Conservation (phyloP, 495 filamentous ascomycete species). For the Sordaria brevicollis region DNA sequence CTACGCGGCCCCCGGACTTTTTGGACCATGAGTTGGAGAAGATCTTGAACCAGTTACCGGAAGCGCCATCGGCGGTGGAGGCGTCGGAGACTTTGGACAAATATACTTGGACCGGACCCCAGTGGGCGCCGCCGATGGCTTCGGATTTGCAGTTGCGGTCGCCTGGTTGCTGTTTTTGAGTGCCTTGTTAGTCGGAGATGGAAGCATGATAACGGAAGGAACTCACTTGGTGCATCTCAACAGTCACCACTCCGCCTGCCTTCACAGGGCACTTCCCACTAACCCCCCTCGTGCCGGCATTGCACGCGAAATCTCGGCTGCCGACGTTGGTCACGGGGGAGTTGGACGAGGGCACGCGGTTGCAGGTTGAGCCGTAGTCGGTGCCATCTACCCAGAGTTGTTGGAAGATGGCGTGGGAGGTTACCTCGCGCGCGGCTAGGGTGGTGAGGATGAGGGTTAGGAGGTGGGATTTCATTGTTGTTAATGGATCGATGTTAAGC, state of each 20-base stretch:
- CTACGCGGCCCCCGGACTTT: conserved; percentile 20
- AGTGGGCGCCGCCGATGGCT: conserved; percentile 39
- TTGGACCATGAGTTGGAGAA: conserved; percentile 36
- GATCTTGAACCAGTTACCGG: conserved; percentile 41
- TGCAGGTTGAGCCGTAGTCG: conserved; percentile 34
- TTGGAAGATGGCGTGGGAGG: conserved; percentile 41
- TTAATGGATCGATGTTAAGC: no score
- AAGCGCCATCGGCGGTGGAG: conserved; percentile 26
- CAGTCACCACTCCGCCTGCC: conserved; percentile 35
- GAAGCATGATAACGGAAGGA: neutral
- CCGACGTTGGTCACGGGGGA: conserved; percentile 35
- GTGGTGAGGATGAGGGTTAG: conserved; percentile 14
- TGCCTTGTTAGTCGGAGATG: no score
- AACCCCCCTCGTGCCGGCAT: conserved; percentile 26
- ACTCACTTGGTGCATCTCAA: conserved; percentile 41
- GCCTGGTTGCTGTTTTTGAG: conserved; percentile 25
- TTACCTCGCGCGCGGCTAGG: conserved; percentile 24
- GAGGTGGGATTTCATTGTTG: conserved; percentile 31
- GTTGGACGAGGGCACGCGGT: conserved; percentile 32
- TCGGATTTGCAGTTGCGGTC: conserved; percentile 33
- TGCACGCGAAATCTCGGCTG: conserved; percentile 30
- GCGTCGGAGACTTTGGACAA: conserved; percentile 43
- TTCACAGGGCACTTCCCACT: conserved; percentile 34
- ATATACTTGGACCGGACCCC: conserved; percentile 43
- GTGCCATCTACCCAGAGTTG: conserved; percentile 41